Conservation (phyloP, 1,284 basidiomycete species). For the Sutorius eximius region DNA sequence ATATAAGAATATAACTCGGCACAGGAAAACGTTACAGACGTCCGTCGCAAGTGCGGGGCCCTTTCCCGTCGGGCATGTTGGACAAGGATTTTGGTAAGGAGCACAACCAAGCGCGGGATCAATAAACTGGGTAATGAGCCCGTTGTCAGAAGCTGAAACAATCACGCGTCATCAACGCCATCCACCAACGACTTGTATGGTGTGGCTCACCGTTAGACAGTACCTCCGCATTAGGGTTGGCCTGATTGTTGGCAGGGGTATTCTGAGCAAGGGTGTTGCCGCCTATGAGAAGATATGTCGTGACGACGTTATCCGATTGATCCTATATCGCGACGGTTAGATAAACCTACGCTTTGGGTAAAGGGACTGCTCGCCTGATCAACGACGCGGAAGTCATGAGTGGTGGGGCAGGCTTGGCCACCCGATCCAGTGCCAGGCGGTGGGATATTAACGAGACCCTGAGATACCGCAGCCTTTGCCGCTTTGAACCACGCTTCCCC, state of each 20-base stretch:
- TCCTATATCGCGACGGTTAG: conserved; percentile 15
- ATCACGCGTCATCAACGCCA: not conserved
- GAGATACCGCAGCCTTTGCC: conserved; percentile 17
- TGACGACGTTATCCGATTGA: conserved; percentile 30
- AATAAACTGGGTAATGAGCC: conserved; percentile 24
- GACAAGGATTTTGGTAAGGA: conserved; percentile 27
- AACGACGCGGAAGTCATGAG: conserved; percentile 29
- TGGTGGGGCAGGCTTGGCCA: conserved; percentile 28
- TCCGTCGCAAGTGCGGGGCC: conserved; percentile 25
- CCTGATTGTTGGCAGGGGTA: conserved; percentile 25
- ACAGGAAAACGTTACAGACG: conserved; percentile 10
- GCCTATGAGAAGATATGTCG: conserved; percentile 28
- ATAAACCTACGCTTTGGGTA: not conserved
- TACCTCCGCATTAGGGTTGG: conserved; percentile 25
- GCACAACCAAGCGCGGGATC: conserved; percentile 27
- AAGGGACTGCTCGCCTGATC: conserved; percentile 17
- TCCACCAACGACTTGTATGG: not conserved
- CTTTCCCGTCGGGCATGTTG: conserved; percentile 23
- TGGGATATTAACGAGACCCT: conserved; percentile 20
- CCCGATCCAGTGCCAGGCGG: conserved; percentile 18
- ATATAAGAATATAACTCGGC: not conserved
- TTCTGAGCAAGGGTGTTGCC: conserved; percentile 28
- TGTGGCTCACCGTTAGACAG: conserved; percentile 23
- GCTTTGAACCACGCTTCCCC: conserved; percentile 26
- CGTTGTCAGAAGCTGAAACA: conserved; percentile 26